phyloP scores from a whole-genome alignment of 345 rosid genomes.

The Heritiera littoralis region DNA sequence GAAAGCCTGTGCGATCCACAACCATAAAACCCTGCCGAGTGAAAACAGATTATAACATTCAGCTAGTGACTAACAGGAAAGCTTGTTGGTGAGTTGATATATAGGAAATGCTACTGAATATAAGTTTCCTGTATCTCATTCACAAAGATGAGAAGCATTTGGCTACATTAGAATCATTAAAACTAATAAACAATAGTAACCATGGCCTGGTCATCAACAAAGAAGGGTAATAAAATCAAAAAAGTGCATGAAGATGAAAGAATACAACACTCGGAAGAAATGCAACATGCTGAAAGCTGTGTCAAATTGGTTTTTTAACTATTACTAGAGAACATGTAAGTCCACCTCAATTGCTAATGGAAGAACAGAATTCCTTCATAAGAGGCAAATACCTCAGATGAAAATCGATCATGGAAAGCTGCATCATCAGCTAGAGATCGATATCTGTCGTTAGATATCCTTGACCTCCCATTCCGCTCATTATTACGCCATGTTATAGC shows the following conservation, averaged over 20 bases:
- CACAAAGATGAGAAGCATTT: not conserved
- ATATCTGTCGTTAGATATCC: conserved; percentile 63
- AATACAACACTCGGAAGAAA: not conserved
- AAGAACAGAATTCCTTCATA: conserved; percentile 12
- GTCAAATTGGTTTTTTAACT: not conserved
- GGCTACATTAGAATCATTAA: not conserved
- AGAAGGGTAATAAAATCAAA: not conserved
- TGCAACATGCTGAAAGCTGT: not conserved
- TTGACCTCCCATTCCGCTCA: conserved; percentile 68
- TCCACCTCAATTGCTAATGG: not conserved
- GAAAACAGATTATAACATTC: conserved; percentile 6
- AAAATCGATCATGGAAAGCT: conserved; percentile 50
- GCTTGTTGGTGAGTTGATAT: not conserved
- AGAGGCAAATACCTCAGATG: conserved; percentile 57
- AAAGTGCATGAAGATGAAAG: not conserved
- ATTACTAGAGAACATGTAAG: not conserved
- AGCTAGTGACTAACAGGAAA: conserved; percentile 1
- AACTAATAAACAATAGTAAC: not conserved
- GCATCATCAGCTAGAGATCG: conserved; percentile 53
- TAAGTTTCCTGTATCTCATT: not conserved
- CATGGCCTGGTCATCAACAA: not conserved
- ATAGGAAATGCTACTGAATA: not conserved
- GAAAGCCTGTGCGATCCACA: conserved; percentile 49
- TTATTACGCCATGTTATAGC: conserved; percentile 54
- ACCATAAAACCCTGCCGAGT: conserved; percentile 57